Evolutionary conservation across 805 yeast genomes (phyloP), one percentile per base, ranked within the genome.

Genomic region (Pachysolen tannophilus): DNA sequence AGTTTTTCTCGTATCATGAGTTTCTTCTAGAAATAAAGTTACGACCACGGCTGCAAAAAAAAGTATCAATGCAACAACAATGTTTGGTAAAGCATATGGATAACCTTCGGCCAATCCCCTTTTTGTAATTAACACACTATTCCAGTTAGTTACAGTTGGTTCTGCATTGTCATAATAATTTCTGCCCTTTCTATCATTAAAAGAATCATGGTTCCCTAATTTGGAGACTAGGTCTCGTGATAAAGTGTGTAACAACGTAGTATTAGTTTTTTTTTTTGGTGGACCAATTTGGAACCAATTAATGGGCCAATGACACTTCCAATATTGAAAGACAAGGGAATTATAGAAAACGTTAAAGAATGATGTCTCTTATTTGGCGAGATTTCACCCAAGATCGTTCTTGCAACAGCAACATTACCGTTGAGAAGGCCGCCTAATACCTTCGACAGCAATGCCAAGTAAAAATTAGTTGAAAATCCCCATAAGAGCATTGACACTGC

Each of bases 271-370:
- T n/a, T n/a, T n/a, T n/a, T n/a, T n/a, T n/a, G n/a, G 26, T 5
- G 14, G 14, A 27, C 10, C 9, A 17, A 23, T 13, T 21, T 28
- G 15, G 30, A 34, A 15, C 40, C 82, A 21, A 77, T 58, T 47
- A 72, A 54, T 2, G 82, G 82, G 1, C 84, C 84, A 13, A 76
- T 46, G 9, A 76, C 65, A 15, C 71, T 56, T 2, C 83, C 84
- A 17, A 74, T 43, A 46, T 75, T 76, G 65, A 70, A 77, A n/a
- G 77, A 55, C 26, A 77, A 51, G 0, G 84, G 82, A 56, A 77
- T 61, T 5, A 74, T 69, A 21, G 77, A 65, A 46, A 77, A 75
- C 2, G 81, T 81, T 7, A 74, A 36, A 7, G 79, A 78, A 50
- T 77, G 82, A 47, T 76, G 82, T 28, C 60, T 60, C 35, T 73